Conservation (phyloP, 345 rosid genomes). For the Brassica rapa region DNA sequence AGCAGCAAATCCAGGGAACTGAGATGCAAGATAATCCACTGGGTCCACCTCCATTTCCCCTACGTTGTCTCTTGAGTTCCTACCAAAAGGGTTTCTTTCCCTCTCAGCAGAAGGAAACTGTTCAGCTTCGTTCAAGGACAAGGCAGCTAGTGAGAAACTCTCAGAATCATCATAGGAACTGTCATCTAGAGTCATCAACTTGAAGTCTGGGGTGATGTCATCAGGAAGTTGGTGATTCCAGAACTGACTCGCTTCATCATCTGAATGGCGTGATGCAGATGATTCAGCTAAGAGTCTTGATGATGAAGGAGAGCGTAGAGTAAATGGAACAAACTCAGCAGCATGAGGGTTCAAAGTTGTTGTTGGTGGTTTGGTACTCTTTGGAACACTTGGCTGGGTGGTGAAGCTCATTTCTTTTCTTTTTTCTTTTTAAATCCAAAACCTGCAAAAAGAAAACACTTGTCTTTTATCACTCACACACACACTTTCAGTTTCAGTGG, state of each 20-base stretch:
- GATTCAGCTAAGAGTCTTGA: conserved; percentile 47
- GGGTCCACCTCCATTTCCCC: conserved; percentile 66
- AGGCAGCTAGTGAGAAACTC: conserved; percentile 63
- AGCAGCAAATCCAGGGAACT: conserved; percentile 91
- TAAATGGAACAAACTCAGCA: conserved; percentile 86
- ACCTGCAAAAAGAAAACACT: neutral
- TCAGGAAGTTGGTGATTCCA: conserved; percentile 98
- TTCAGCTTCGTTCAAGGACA: conserved; percentile 63
- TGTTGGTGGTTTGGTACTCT: conserved; percentile 65
- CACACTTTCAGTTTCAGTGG: neutral
- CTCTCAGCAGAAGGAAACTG: conserved; percentile 57
- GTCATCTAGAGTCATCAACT: conserved; percentile 70
- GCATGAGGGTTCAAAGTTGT: conserved; percentile 90
- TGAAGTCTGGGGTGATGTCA: conserved; percentile 92
- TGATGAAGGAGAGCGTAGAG: conserved; percentile 59
- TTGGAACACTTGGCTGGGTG: conserved; percentile 55
- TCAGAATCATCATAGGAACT: conserved; percentile 55
- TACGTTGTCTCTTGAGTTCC: conserved; percentile 29
- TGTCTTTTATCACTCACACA: conserved; percentile 6
- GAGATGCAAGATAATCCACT: conserved; percentile 76
- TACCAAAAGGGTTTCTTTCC: conserved; percentile 52
- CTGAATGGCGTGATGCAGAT: conserved; percentile 67
- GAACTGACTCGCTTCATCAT: conserved; percentile 74
- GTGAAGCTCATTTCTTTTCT: conserved; percentile 62
- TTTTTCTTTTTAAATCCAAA: neutral